Evolutionary conservation across 257 asterid species (phyloP), one percentile per base, ranked within the genome.

Genomic region (Misopates orontium): DNA sequence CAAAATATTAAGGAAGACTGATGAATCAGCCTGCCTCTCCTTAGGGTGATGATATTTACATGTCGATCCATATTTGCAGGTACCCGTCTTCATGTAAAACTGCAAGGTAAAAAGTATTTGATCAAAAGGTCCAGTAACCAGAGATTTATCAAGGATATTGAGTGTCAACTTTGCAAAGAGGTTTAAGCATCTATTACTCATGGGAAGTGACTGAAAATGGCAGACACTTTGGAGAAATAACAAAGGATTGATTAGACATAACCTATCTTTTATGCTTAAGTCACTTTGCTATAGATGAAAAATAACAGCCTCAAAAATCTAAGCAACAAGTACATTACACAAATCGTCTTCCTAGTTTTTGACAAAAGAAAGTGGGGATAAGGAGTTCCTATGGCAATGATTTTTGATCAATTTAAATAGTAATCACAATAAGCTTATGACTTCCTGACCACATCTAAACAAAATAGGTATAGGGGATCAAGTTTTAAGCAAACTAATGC

Each of bases 41-140:
- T 76, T 84, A 8, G 95, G 95, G 61, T 87, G 95, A 77, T 87
- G 85, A 70, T 82, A 87, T 79, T 76, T 84, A 76, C 95, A 87
- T 10, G 85, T 67, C 9, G 82, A 71, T 42, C 95, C 95, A 60
- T 77, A 87, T 71, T 83, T 87, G 80, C 95, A 87, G 17, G 83
- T 79, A 56, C 95, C 95, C 52, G 92, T 87, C 87, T 79, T 87
- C 49, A 87, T 71, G 72, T 79, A 87, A 76, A 71, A 77, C 95
- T 87, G 86, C 82, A 81, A 71, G 70, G 54, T 48, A 54, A n/a
- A 73, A 47, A 62, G 15, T 31, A 64, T 51, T 52, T 17, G n/a
- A 17, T 63, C 36, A 70, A 31, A 50, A 48, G 54, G 31, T 55
- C 17, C 60, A 32, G 52, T 67, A n/a, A 50, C 56, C 60, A 21